Conservation (phyloP, 352 stramenopile genomes). For the Globisporangium polare region DNA sequence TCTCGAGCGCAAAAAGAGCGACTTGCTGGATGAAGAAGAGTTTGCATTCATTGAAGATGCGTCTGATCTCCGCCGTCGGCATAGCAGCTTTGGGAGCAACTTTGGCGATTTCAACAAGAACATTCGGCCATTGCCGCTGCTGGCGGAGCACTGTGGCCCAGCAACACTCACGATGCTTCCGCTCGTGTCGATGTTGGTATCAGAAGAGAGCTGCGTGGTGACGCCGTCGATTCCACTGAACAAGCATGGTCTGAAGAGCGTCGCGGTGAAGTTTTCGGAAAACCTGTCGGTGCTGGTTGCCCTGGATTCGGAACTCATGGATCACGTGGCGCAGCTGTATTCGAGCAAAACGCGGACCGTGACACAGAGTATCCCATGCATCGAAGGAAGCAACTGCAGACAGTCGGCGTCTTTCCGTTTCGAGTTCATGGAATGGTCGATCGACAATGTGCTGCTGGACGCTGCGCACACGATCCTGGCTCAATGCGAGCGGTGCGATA, state of each 20-base stretch:
- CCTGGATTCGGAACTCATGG: slow-evolving; percentile 69
- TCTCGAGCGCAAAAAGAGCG: slow-evolving; percentile 10
- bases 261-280: slow-evolving; percentile 80
- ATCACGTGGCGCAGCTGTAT: slow-evolving; percentile 75
- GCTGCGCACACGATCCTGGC: slow-evolving; percentile 58
- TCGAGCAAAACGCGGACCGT: slow-evolving; percentile 66
- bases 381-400: slow-evolving; percentile 68
- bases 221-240: slow-evolving; percentile 61
- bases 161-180: slow-evolving; percentile 52
- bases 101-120: slow-evolving; percentile 34
- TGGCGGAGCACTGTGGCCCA: slow-evolving; percentile 38
- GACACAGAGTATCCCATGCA: slow-evolving; percentile 63
- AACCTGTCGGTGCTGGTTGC: slow-evolving; percentile 76
- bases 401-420: slow-evolving; percentile 67
- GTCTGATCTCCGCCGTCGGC: slow-evolving; percentile 45
- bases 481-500: slow-evolving; percentile 68
- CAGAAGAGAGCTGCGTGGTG: slow-evolving; percentile 43
- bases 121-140: slow-evolving; percentile 43
- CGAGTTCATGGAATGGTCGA: slow-evolving; percentile 82
- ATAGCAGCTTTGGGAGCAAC: slow-evolving; percentile 59
- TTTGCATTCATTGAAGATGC: slow-evolving; percentile 82
- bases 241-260: slow-evolving; percentile 51
- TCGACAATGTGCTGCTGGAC: slow-evolving; percentile 64
- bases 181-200: slow-evolving; percentile 40
- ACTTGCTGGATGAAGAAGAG: slow-evolving; percentile 50